Base-by-base conservation (phyloP, 2,329 filamentous ascomycete genomes). In the Leptographium lundbergii region DNA sequence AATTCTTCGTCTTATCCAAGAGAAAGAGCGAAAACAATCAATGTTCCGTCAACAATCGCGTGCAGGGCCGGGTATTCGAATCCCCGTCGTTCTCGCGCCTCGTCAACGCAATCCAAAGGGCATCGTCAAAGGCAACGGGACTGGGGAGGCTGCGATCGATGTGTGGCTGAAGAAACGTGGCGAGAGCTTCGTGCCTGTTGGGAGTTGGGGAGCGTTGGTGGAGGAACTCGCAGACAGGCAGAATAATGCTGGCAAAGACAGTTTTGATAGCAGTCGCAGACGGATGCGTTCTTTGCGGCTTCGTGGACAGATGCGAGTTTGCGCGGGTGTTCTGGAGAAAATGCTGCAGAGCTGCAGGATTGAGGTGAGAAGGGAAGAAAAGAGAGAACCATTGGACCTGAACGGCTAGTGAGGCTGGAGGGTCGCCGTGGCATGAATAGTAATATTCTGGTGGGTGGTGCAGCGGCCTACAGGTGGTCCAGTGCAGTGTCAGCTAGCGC, bases 151-250 rank as follows among this genome's bases (percentile, higher is more conserved):
- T 55, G 59, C 48, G 56, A 53, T 58, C 47, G 63, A 64, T 64
- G 68, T 70, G 69, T 70, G 69, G 69, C 69, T 70, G 68, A 64
- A 67, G 66, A 69, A 64, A 63, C 60, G 63, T 64, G 63, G 63
- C 63, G 63, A 64, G 54, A 64, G 63, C 63, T 64, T 52, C n/a
- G 25, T 27, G 50, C 48, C 57, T 9, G 50, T 42, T 53, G 51
- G 52, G 17, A 56, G 27, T 27, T 11, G n/a, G 14, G 13, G 29
- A 14, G 17, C 24, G 34, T 14, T 19, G 7, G 25, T 47, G 17
- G 3, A 22, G 48, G 3, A 27, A 29, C 22, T 27, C 42, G 32
- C 36, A 39, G 17, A 50, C 19, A 39, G 19, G 3, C 27, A 24
- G 27, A 56, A 50, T 19, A 22, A 17, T 47, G 42, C 10, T 3